A percentile compares a stretch with the other conserved stretches of the same genome.
Conservation (phyloP, 1,139 yeast genomes). For the Suhomyces chickasaworum region DNA sequence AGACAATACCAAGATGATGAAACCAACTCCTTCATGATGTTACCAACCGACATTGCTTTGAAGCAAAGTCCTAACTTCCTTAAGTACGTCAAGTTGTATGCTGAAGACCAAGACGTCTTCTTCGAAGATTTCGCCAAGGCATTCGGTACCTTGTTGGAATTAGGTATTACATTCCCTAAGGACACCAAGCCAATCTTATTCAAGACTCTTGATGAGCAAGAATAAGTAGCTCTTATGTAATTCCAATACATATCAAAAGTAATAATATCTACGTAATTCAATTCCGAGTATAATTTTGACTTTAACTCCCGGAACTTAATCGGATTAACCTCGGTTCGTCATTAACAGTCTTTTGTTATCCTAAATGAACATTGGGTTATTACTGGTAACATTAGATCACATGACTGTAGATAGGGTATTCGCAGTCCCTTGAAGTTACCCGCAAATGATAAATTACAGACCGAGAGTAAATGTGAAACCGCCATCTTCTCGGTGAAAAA, state of each 20-base stretch:
- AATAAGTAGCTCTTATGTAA: constrained; percentile 6
- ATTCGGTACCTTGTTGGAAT: constrained; percentile 68
- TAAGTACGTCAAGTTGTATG: constrained; percentile 69
- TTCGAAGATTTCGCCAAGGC: constrained; percentile 73
- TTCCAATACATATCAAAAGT: not conserved
- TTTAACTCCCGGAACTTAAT: too few species aligned
- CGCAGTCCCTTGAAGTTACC: constrained; percentile 6
- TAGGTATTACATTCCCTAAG: constrained; percentile 67
- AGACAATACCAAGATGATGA: constrained; percentile 77
- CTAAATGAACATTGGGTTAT: too few species aligned
- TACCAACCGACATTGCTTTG: constrained; percentile 81
- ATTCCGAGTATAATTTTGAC: too few species aligned
- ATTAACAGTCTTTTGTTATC: too few species aligned
- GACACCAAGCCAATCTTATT: constrained; percentile 51
- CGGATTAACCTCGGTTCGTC: too few species aligned
- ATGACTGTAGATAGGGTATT: not conserved
- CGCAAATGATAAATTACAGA: not conserved
- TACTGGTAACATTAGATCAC: not conserved
- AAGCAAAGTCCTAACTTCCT: constrained; percentile 65
- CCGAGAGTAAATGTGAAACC: not conserved
- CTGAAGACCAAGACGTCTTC: constrained; percentile 67
- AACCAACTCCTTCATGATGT: constrained; percentile 82
- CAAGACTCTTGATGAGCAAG: constrained; percentile 72
- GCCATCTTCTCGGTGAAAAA: not conserved
- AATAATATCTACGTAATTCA: too few species aligned